Evolutionary conservation across 768 basidiomycete species (phyloP).

Genomic region (Omphalotus guepiniiformis): DNA sequence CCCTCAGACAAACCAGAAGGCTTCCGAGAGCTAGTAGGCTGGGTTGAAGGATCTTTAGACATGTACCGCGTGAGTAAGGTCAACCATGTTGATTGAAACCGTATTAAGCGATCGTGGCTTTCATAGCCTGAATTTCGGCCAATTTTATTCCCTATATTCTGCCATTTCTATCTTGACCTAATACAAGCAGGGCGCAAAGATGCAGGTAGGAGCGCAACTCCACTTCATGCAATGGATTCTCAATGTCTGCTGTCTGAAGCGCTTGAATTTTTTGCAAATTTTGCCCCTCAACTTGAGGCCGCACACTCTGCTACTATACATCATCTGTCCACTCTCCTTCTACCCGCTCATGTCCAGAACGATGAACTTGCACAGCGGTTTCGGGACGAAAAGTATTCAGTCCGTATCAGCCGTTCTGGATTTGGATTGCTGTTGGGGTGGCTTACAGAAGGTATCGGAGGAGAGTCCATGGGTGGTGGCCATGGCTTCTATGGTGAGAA

Average conservation of each 20-base stretch:
- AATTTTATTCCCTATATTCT: slow-evolving; percentile 93
- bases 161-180: slow-evolving; percentile 94
- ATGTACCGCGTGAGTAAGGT: slow-evolving; percentile 72
- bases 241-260: slow-evolving; percentile 40
- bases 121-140: slow-evolving; percentile 87
- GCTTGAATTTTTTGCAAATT: slow-evolving; percentile 66
- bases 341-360: slow-evolving; percentile 79
- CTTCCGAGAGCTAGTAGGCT: slow-evolving; percentile 78
- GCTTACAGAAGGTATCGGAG: slow-evolving; percentile 89
- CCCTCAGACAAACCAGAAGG: slow-evolving; percentile 86
- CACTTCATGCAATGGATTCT: background rate
- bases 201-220: slow-evolving; percentile 60
- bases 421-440: slow-evolving; percentile 92
- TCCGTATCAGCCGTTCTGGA: slow-evolving; percentile 87
- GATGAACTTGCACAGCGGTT: slow-evolving; percentile 83
- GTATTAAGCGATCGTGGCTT: background rate
- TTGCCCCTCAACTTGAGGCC: slow-evolving; percentile 62
- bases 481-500: slow-evolving; percentile 77
- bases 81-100: background rate
- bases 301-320: slow-evolving; percentile 68
- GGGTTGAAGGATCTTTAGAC: slow-evolving; percentile 88
- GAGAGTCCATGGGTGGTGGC: slow-evolving; percentile 78
- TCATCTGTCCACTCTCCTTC: slow-evolving; percentile 73
- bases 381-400: slow-evolving; percentile 83
- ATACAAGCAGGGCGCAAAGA: slow-evolving; percentile 88